Evolutionary conservation across 768 basidiomycete genomes (phyloP).

Genomic region (Kwoniella heveanensis): DNA sequence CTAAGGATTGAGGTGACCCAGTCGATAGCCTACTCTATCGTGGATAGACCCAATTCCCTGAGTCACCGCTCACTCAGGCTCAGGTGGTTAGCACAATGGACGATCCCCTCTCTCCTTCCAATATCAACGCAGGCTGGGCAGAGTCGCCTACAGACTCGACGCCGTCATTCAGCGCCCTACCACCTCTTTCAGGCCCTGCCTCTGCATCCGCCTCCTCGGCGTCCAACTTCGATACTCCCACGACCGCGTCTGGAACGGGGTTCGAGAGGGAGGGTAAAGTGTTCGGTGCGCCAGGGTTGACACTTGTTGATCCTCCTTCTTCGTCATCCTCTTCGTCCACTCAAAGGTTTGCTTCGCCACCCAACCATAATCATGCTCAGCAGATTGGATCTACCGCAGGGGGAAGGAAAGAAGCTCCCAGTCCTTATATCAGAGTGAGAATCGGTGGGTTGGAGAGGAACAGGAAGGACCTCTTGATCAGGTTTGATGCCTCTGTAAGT

Average conservation of each 20-base stretch:
- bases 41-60: too few species aligned
- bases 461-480: conserved; percentile 87
- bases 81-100: conserved; percentile 22
- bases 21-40: too few species aligned
- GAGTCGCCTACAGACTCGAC: conserved; percentile 20
- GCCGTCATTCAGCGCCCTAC: not conserved
- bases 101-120: conserved; percentile 29
- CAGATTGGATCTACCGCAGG: not conserved
- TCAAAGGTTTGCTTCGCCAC: not conserved
- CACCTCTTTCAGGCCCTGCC: conserved; percentile 8
- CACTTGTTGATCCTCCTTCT: conserved; percentile 26
- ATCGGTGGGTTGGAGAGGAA: conserved; percentile 92
- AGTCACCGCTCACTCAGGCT: too few species aligned
- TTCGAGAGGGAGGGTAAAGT: conserved; percentile 41
- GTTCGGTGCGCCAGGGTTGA: conserved; percentile 42
- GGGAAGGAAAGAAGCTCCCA: conserved; percentile 21
- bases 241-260: not conserved
- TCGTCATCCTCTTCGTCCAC: not conserved
- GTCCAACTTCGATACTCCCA: not conserved
- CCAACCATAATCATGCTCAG: not conserved
- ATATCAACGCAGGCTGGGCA: conserved; percentile 35
- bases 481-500: conserved; percentile 90
- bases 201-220: conserved; percentile 9
- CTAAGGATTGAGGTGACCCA: too few species aligned
- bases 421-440: conserved; percentile 75